Conservation (phyloP, 1,284 basidiomycete genomes). For the Trichosporon coremiiforme region DNA sequence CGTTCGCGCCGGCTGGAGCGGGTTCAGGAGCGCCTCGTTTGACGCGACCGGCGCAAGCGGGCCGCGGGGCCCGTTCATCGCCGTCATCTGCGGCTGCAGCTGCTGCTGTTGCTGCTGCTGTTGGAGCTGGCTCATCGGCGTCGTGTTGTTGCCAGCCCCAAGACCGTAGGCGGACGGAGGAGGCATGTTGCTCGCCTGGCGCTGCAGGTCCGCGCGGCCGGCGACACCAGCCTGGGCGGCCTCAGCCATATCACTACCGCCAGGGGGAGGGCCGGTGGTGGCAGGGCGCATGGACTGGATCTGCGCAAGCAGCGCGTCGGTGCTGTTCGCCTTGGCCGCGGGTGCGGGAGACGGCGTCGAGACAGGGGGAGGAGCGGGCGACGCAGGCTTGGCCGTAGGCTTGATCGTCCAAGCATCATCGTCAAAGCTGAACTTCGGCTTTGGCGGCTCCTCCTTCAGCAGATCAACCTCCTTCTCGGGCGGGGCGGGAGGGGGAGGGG, state of each 20-base stretch:
- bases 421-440: constrained; percentile 70
- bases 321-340: constrained; percentile 61
- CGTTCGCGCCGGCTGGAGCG: constrained; percentile 81
- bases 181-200: constrained; percentile 39
- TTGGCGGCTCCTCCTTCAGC: constrained; percentile 57
- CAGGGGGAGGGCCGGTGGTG: constrained; percentile 41
- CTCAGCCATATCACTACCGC: constrained; percentile 22
- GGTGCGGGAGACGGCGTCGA: constrained; percentile 61
- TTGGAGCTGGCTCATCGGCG: constrained; percentile 68
- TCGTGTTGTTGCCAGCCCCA: constrained; percentile 70
- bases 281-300: constrained; percentile 47
- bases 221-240: constrained; percentile 10
- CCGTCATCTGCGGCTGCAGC: constrained; percentile 31
- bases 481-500: constrained; percentile 49
- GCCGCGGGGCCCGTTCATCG: constrained; percentile 66
- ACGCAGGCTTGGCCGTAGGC: constrained; percentile 73
- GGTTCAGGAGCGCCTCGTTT: constrained; percentile 84
- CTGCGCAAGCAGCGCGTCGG: constrained; percentile 55
- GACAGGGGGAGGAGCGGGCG: constrained; percentile 56
- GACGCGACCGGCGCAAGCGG: constrained; percentile 87
- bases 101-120: constrained; percentile 61
- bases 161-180: constrained; percentile 68
- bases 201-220: constrained; percentile 13
- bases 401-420: constrained; percentile 97
- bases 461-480: constrained; percentile 55